Evolutionary conservation across 2,329 filamentous ascomycete species (phyloP).

Genomic region (Thermomyces lanuginosus): DNA sequence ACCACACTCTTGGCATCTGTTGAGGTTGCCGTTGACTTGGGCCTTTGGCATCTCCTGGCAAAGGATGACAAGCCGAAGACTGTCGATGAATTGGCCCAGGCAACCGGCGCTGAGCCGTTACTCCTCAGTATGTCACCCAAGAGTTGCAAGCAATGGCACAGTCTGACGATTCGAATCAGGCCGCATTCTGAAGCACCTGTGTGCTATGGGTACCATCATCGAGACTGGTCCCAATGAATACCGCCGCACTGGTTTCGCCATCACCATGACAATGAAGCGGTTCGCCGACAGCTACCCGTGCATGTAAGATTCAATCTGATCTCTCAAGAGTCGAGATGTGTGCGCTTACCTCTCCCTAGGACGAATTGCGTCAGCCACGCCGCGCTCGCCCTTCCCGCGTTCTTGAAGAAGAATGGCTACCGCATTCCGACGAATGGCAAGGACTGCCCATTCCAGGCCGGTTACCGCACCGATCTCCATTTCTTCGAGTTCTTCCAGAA

Average conservation of each 20-base stretch:
- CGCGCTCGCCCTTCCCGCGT: constrained; percentile 12
- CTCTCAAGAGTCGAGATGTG: constrained; percentile 6
- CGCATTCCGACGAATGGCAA: constrained; percentile 12
- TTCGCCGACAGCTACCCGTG: constrained; percentile 12
- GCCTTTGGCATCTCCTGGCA: constrained; percentile 7
- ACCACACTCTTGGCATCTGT: constrained; percentile 7
- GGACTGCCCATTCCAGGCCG: constrained; percentile 13
- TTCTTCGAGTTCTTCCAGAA: constrained; percentile 15
- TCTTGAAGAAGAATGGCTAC: constrained; percentile 14
- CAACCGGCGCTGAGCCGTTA: constrained; percentile 7
- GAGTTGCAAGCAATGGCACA: constrained; percentile 9
- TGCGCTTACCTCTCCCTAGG: constrained; percentile 5
- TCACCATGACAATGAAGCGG: constrained; percentile 12
- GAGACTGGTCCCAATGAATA: constrained; percentile 14
- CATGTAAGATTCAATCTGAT: constrained; percentile 8
- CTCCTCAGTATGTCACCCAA: constrained; percentile 7
- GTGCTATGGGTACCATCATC: constrained; percentile 22
- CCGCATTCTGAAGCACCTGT: constrained; percentile 22
- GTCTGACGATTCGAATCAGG: constrained; percentile 12
- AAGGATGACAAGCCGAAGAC: constrained; percentile 8
- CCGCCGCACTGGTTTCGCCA: constrained; percentile 11
- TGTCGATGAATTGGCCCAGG: constrained; percentile 5
- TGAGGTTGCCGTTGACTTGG: constrained; percentile 7
- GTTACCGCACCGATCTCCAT: constrained; percentile 12
- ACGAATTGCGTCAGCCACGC: constrained; percentile 14